Evolutionary conservation across 2,329 filamentous ascomycete species (phyloP), one percentile per base, ranked within the genome.

Genomic region (Thyridium curvatum): DNA sequence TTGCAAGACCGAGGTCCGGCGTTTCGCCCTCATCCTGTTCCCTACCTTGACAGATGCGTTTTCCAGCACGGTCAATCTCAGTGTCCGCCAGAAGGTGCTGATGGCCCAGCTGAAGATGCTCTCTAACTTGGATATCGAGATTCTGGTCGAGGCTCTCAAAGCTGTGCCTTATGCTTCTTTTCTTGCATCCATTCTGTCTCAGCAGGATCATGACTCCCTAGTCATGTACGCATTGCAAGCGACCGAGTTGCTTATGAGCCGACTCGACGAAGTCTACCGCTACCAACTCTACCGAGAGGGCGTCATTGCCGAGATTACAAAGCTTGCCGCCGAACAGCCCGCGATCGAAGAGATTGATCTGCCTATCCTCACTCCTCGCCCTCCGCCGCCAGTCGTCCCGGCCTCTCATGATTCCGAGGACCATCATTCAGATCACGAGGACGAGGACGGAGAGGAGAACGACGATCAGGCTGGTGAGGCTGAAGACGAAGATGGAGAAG

Each of bases 221-320:
- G 89, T 97, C 9, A 86, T 89, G 45, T 84, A 83, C 48, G 91
- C 88, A 14, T 69, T 98, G 13, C 87, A 95, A 54, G 91, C 90
- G 30, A 86, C 91, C 0, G 90, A 96, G 58, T 70, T 98, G 6
- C 74, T 98, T 1, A 74, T 96, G 43, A 83, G 82, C 52, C 82
- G 94, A 14, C 69, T 98, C 6, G 87, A 90, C 46, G 74, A 82
- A 16, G 86, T 97, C 21, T 98, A 98, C 56, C 82, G 87, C 18
- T 94, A 96, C 52, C 94, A 98, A 52, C 91, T 98, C 50, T 94
- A 98, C 55, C 86, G 93, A 1, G 94, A 98, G 64, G 93, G 93
- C 29, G 93, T 98, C 32, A 90, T 97, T 50, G 74, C 84, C 2
- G 91, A 98, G 58, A 94, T 98, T 37, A 74, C 80, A 21, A 91